phyloP scores from a whole-genome alignment of 495 filamentous ascomycete species.

The Penicillium manginii region DNA sequence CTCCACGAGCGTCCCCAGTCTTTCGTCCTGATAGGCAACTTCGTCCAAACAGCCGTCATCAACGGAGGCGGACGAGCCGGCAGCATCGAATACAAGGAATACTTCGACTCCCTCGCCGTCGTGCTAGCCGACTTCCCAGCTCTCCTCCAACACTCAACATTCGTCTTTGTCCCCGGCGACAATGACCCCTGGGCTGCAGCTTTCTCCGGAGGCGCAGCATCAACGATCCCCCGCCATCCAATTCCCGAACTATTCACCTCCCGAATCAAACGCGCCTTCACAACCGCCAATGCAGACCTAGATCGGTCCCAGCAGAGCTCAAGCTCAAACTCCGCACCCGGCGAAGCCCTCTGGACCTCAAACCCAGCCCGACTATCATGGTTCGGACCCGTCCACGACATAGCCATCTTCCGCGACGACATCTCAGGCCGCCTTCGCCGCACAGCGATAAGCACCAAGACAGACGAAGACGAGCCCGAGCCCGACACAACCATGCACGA shows the following conservation, averaged over 20 bases:
- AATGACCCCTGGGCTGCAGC: slow-evolving; percentile 93
- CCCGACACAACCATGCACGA: slow-evolving; percentile 26
- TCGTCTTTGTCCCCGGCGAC: slow-evolving; percentile 92
- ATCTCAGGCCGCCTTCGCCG: slow-evolving; percentile 76
- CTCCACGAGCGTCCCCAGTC: slow-evolving; percentile 66
- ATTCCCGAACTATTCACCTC: slow-evolving; percentile 89
- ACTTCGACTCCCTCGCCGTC: slow-evolving; percentile 83
- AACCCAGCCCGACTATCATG: slow-evolving; percentile 81
- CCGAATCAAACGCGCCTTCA: slow-evolving; percentile 77
- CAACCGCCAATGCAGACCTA: slow-evolving; percentile 69
- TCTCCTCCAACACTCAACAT: slow-evolving; percentile 76
- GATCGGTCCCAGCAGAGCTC: slow-evolving; percentile 38
- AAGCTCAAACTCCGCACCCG: slow-evolving; percentile 50
- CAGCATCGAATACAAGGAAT: slow-evolving; percentile 92
- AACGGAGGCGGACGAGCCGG: slow-evolving; percentile 66
- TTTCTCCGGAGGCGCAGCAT: slow-evolving; percentile 81
- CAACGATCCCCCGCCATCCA: slow-evolving; percentile 68
- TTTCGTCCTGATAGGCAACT: slow-evolving; percentile 84
- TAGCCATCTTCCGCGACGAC: slow-evolving; percentile 86
- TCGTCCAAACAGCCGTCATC: slow-evolving; percentile 71
- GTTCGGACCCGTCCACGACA: slow-evolving; percentile 84
- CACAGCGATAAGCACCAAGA: slow-evolving; percentile 62
- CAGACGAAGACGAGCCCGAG: slow-evolving; percentile 25
- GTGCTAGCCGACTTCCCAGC: slow-evolving; percentile 84
- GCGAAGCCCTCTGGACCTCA: slow-evolving; percentile 82